Conservation (phyloP, 805 yeast genomes). For the Scheffersomyces coipomensis region DNA sequence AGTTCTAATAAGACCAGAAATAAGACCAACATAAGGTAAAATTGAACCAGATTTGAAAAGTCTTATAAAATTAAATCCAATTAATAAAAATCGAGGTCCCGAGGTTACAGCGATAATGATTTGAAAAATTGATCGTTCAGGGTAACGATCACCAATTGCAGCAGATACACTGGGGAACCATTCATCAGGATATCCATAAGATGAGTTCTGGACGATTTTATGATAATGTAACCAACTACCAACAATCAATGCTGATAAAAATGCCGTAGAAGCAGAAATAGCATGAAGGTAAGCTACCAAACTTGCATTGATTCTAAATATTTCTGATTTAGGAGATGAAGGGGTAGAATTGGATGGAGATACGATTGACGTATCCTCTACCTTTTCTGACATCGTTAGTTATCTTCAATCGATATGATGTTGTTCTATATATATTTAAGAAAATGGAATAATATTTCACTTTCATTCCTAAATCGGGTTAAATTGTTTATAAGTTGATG, state of each 20-base stretch:
- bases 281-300: slow-evolving; percentile 73
- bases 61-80: slow-evolving; percentile 53
- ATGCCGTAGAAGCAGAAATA: slow-evolving; percentile 69
- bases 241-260: slow-evolving; percentile 67
- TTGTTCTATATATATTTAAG: not conserved
- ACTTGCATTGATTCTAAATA: slow-evolving; percentile 54
- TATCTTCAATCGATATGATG: slow-evolving; percentile 4
- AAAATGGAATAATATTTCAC: too few species aligned
- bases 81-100: slow-evolving; percentile 80
- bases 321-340: slow-evolving; percentile 3
- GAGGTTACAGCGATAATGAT: slow-evolving; percentile 88
- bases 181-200: slow-evolving; percentile 91
- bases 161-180: slow-evolving; percentile 99
- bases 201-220: slow-evolving; percentile 84
- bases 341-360: too few species aligned
- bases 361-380: too few species aligned
- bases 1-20: slow-evolving; percentile 81
- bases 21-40: slow-evolving; percentile 41
- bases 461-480: too few species aligned
- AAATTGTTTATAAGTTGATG: too few species aligned
- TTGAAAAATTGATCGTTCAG: slow-evolving; percentile 92
- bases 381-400: too few species aligned
- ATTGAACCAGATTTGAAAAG: slow-evolving; percentile 34
- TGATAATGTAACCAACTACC: slow-evolving; percentile 80
- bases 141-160: slow-evolving; percentile 94